Evolutionary conservation across 768 basidiomycete genomes (phyloP), one percentile per base, ranked within the genome.

Genomic region (Solioccasus polychromus): DNA sequence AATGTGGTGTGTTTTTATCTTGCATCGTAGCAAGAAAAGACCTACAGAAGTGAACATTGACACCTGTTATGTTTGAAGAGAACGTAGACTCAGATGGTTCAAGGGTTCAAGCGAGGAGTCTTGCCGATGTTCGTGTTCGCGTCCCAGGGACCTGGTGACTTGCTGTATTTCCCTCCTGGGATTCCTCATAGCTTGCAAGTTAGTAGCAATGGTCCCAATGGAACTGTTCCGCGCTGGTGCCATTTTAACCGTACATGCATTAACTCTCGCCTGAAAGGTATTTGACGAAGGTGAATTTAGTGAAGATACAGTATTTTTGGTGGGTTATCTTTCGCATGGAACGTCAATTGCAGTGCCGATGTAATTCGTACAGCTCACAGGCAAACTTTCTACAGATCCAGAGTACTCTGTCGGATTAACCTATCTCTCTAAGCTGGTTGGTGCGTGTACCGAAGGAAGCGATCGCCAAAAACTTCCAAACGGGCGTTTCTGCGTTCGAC

Each of bases 391-490:
- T n/a, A n/a, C n/a, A n/a, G n/a, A 25, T 11, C 15, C 2, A 9
- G 5, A n/a, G n/a, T 14, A 26, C 44, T 41, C 19, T 26, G 12
- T n/a, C 31, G 17, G 24, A 18, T 31, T 39, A 9, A 52, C n/a
- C 24, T 18, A 29, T 14, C 20, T 2, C 3, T 15, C 18, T 8
- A 52, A 81, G 84, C 51, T 85, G 82, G 80, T 67, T 83, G 22
- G 71, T 80, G 14, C 82, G 83, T 50, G 68, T 77, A 3, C 78
- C 78, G 4, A 66, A 70, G 51, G 68, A 70, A 26, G 75, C 79
- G 9, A 60, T 83, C 4, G 78, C 80, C 14, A 82, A 82, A 62
- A 84, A 82, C 54, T 83, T 83, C 52, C 70, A 74, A 25, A 59
- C 71, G 15, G 47, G 56, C 40, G 66, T 69, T 15, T 64, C 74